These are phyloP conservation scores for Tylopilus sp. DNA, from an alignment of 768 basidiomycete genomes.

Conservation along the genomic window DNA sequence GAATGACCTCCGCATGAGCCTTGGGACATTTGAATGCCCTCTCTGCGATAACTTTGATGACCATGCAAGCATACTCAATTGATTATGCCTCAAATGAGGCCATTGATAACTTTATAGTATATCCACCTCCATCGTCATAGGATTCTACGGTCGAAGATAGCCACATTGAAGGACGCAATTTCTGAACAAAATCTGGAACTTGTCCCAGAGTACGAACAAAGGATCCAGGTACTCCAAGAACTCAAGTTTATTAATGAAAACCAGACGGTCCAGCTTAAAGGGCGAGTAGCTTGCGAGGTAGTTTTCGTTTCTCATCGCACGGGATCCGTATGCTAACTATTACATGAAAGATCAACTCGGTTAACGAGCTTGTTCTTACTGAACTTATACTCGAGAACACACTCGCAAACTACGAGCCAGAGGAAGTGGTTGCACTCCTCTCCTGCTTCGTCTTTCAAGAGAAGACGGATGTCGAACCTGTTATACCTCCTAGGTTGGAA, in stretches of 20 bases:
- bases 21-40: conserved; percentile 47
- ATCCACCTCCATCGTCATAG: conserved; percentile 69
- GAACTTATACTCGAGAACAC: conserved; percentile 97
- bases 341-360: conserved; percentile 83
- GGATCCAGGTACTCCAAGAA: conserved; percentile 85
- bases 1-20: conserved; percentile 42
- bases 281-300: conserved; percentile 97
- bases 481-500: conserved; percentile 74
- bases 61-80: conserved; percentile 55
- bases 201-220: conserved; percentile 94
- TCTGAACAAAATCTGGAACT: conserved; percentile 97
- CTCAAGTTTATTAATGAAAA: conserved; percentile 95
- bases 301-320: conserved; percentile 2
- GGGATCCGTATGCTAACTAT: not conserved
- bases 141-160: conserved; percentile 69
- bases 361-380: conserved; percentile 93
- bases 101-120: conserved; percentile 52
- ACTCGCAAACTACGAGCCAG: conserved; percentile 84
- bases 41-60: conserved; percentile 65
- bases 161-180: conserved; percentile 74
- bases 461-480: conserved; percentile 88
- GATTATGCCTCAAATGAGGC: conserved; percentile 3
- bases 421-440: conserved; percentile 93
- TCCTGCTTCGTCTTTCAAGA: conserved; percentile 99
- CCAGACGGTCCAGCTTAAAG: conserved; percentile 92